These are phyloP conservation scores for Oemleria cerasiformis DNA, from an alignment of 306 rosid species.

Conservation along the genomic window DNA sequence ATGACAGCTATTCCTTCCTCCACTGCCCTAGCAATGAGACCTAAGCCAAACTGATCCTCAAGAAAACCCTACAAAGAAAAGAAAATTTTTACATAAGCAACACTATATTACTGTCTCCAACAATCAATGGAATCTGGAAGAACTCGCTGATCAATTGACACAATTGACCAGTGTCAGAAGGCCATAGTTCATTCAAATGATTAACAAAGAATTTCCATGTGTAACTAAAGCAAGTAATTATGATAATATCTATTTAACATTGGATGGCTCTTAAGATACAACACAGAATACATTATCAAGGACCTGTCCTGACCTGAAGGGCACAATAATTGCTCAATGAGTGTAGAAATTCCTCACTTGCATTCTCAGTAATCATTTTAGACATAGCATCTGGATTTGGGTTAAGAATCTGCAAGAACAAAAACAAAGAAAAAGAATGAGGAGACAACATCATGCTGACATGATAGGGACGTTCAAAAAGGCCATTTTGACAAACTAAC, in stretches of 20 bases:
- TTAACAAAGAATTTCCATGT: background rate
- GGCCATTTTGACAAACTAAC: background rate
- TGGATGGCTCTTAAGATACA: background rate
- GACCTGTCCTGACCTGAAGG: constrained; percentile 72
- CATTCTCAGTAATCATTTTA: constrained; percentile 96
- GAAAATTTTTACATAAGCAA: constrained; percentile 9
- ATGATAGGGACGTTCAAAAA: background rate
- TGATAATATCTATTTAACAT: background rate
- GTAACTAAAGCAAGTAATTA: background rate
- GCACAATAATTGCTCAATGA: constrained; percentile 95
- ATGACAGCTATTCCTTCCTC: constrained; percentile 95
- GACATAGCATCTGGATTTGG: constrained; percentile 99
- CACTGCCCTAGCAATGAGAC: constrained; percentile 95
- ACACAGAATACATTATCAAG: background rate
- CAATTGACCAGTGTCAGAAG: background rate
- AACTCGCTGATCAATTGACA: background rate
- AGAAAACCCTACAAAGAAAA: constrained; percentile 69
- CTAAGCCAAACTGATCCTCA: constrained; percentile 98
- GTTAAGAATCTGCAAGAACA: constrained; percentile 80
- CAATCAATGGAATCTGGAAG: background rate
- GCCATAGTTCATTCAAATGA: background rate
- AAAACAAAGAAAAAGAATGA: constrained; percentile 7
- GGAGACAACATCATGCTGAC: constrained; percentile 7
- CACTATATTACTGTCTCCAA: background rate
- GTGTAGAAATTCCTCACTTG: constrained; percentile 90